Base-by-base conservation (phyloP, 2,329 filamentous ascomycete species). In the Delphinella strobiligena region DNA sequence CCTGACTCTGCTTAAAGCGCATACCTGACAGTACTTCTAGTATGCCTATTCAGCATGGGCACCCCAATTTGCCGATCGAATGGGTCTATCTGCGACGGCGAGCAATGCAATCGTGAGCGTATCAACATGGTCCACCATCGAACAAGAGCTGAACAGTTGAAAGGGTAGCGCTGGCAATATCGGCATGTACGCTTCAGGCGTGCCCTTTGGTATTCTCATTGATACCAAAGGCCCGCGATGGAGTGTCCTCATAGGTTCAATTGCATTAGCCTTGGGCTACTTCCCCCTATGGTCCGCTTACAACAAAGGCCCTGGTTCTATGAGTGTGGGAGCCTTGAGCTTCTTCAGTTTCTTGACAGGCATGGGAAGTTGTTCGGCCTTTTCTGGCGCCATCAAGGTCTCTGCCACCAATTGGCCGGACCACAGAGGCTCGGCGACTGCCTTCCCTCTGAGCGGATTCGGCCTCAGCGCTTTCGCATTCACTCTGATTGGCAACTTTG, bases 1-100 rank as follows among this genome's bases (percentile, higher is more conserved):
- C 32, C 24, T 14, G 30, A 7, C 36, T 1, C n/a, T 15, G 30
- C 12, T 7, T 27, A 27, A 18, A 19, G 5, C 4, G 10, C 15
- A 4, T 11, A 30, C 18, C 31, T 43, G 9, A 43, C 60, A 44
- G 37, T 27, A 12, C 37, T 30, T 43, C 36, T 55, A 95, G 86
- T 96, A 98, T 75, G 89, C 88, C 56, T 98, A 95, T 63, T 95
- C 87, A 40, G 89, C 89, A 62, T 98, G 91, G 88, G 87, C 85
- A 11, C 91, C 91, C 15, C 88, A 95, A 62, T 95, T 95, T 56
- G 87, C 88, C 36, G 80, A 93, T 54, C 79, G 75, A 51, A 70
- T 98, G 51, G 78, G 82, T 56, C 75, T 96, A 45, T 87, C 87
- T 11, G 82, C 91, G n/a, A 96, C 89, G 2, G 73, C 95, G 60